Conservation (phyloP, 352 stramenopile species). For the Phytophthora citrophthora region DNA sequence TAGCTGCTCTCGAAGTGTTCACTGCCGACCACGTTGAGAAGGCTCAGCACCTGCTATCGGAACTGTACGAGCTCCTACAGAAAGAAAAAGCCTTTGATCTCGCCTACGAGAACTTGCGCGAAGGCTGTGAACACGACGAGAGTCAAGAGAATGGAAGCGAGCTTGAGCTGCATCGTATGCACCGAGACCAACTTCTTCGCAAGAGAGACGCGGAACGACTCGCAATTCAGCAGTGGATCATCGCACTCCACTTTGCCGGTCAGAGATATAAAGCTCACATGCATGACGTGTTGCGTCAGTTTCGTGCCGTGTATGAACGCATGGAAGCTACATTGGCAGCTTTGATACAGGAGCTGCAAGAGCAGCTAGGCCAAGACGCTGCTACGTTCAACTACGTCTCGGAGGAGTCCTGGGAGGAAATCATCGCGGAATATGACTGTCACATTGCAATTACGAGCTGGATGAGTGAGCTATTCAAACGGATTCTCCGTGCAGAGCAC, state of each 20-base stretch:
- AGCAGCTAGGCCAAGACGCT: constrained; percentile 5
- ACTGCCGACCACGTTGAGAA: constrained; percentile 45
- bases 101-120: constrained; percentile 26
- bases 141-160: background rate
- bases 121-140: constrained; percentile 1
- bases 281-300: constrained; percentile 21
- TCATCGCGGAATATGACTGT: constrained; percentile 25
- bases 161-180: constrained; percentile 7
- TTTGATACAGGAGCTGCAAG: constrained; percentile 27
- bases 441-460: constrained; percentile 42
- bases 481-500: constrained; percentile 45
- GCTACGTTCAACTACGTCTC: constrained; percentile 2
- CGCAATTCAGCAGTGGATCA: constrained; percentile 41
- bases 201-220: constrained; percentile 36
- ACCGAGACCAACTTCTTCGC: constrained; percentile 24
- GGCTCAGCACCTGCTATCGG: constrained; percentile 44
- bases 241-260: constrained; percentile 44
- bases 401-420: constrained; percentile 7
- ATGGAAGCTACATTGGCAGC: constrained; percentile 17
- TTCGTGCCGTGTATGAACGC: constrained; percentile 29
- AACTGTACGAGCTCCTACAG: constrained; percentile 51
- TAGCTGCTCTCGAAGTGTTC: constrained; percentile 43
- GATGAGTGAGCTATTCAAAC: constrained; percentile 51
- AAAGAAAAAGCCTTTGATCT: constrained; percentile 49
- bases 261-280: constrained; percentile 39